Percentiles rank a stretch among this genome's conserved stretches.
Evolutionary conservation across 768 basidiomycete genomes (phyloP).

Genomic region (Calvatia gigantea): DNA sequence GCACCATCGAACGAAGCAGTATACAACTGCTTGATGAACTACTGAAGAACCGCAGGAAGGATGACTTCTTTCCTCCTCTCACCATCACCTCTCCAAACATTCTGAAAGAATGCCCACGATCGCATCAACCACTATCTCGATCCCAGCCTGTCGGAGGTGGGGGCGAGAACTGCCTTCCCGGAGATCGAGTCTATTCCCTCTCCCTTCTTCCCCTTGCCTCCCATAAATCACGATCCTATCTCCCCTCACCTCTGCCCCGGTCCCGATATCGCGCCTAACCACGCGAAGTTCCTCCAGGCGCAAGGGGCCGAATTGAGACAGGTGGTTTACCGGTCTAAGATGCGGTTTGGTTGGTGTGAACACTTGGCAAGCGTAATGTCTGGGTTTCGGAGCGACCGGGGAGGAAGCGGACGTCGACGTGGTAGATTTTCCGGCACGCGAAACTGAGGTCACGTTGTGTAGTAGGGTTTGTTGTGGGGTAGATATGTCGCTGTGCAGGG

Average conservation of each 20-base stretch:
- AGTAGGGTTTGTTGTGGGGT: constrained; percentile 83
- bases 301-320: constrained; percentile 33
- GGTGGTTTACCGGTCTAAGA: constrained; percentile 27
- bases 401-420: constrained; percentile 10
- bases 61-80: constrained; percentile 26
- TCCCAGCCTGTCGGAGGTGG: constrained; percentile 43
- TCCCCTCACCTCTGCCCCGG: constrained; percentile 14
- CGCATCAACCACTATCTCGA: constrained; percentile 28
- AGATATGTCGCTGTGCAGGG: constrained; percentile 83
- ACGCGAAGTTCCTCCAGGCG: constrained; percentile 26
- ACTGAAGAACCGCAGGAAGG: constrained; percentile 64
- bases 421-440: constrained; percentile 39
- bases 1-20: constrained; percentile 82
- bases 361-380: constrained; percentile 23
- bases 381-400: constrained; percentile 31
- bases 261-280: constrained; percentile 24
- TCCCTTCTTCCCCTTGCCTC: constrained; percentile 16
- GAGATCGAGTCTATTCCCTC: constrained; percentile 33
- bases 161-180: constrained; percentile 45
- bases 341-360: constrained; percentile 14
- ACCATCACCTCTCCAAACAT: constrained; percentile 28
- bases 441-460: constrained; percentile 87
- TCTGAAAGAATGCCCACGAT: constrained; percentile 14
- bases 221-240: constrained; percentile 19
- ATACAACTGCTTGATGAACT: constrained; percentile 83